Evolutionary conservation across 2,329 filamentous ascomycete genomes (phyloP), one percentile per base, ranked within the genome.

Genomic region (Pseudohalonectria lignicola): DNA sequence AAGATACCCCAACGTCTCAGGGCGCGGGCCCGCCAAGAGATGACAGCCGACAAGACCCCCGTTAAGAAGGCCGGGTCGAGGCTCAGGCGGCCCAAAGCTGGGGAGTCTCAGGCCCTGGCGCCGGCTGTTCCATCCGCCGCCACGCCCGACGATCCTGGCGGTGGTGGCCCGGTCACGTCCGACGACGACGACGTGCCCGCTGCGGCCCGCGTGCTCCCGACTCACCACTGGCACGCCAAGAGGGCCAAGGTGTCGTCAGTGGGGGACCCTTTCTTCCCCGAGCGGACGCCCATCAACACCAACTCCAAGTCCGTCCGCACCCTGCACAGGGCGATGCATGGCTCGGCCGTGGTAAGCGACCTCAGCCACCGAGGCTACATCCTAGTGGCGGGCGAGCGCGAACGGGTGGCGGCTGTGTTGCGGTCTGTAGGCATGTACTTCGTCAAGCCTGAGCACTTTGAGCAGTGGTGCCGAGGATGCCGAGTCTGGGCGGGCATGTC

Each of bases 361-460:
- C 85, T 78, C 66, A 96, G 88, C 55, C 98, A 95, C 55, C 82
- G 92, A 65, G 84, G 85, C 48, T 94, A 86, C 1, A 82, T 96
- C 46, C 72, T 80, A 12, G 55, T 96, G 4, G 79, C 81, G 47
- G 92, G 88, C 0, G 6, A n/a, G n/a, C n/a, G n/a, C n/a, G n/a
- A n/a, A n/a, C n/a, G n/a, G n/a, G n/a, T n/a, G n/a, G n/a, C n/a
- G 20, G 32, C 15, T 10, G 41, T 40, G 8, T 37, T 49, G 34
- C 31, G 34, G 13, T 19, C 16, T 6, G 12, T 37, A 16, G 35
- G 35, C 3, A 19, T 37, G 8, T 7, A 8, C 15, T 29, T 13
- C 18, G 10, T 18, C 16, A 21, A 25, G 15, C 12, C 17, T 10
- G 35, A 37, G 17, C n/a, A n/a, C n/a, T n/a, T n/a, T n/a, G n/a